Base-by-base conservation (phyloP, 2,329 filamentous ascomycete species). In the Botrytis galanthina region DNA sequence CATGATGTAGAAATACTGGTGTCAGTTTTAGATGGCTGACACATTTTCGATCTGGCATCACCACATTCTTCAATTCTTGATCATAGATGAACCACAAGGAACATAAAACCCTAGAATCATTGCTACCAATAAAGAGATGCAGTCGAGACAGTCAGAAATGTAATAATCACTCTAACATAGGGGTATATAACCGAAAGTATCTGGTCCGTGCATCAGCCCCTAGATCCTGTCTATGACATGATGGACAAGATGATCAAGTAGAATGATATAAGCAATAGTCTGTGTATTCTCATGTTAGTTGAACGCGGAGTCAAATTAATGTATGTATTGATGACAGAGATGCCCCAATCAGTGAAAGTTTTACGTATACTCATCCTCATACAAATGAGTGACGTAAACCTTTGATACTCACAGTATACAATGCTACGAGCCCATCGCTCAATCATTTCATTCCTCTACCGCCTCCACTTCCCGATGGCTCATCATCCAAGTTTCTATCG, bases 1-100 rank as follows among this genome's bases (percentile, higher is more conserved):
- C 37, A 22, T 12, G 46, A 48, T 12, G 1, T 22, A 48, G 0
- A 48, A 0, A 26, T 26, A 0, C 0, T 29, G 0, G 16, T 54
- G 0, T 54, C 7, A 14, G 0, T 7, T 3, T 16, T 54, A 5
- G 12, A n/a, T 54, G 1, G 26, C 26, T 54, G 48, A 26, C 2
- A 37, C 9, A 37, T 5, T 26, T n/a, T 37, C 22, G 35, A 60
- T 35, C 20, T 37, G 1, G 9, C 2, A 14, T 26, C 16, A 26
- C 12, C 10, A 61, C 2, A 16, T 6, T 14, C 22, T 26, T 1
- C 22, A n/a, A 9, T 16, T 8, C 16, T 1, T 26, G 12, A 35
- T 37, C 0, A 37, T 2, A 22, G 29, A 60, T 9, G 20, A 26
- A 60, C 0, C 26, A 5, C 32, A 60, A 60, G 57, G 6, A 37